Base-by-base conservation (phyloP, 768 basidiomycete genomes). In the Postia placenta region DNA sequence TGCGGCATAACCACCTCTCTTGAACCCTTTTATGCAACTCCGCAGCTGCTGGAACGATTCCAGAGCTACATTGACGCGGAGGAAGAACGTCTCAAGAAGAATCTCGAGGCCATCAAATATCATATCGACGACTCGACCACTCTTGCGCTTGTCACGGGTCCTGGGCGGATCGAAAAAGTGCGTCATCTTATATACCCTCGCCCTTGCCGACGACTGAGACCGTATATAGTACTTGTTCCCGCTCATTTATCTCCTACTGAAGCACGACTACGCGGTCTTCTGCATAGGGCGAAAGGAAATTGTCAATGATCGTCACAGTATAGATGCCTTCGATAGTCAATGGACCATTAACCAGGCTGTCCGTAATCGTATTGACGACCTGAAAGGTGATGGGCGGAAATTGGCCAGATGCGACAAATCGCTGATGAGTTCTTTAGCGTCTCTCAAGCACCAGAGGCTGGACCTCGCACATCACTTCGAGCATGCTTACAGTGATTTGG, bases 111-210 rank as follows among this genome's bases (percentile, higher is more conserved):
- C 0, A 51, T 68, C 5, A 42, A 45, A n/a, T 70, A 64, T 25
- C 55, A 67, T 30, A 63, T 70, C 11, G 67, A 69, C 45, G 63
- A 57, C 15, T 24, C 48, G 12, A 58, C 66, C 36, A 65, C 67
- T 0, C 49, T 68, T 1, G 47, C 42, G 12, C 54, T 69, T 14
- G 48, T 69, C 22, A 59, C 55, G 0, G 69, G 67, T 4, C 59
- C 59, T 1, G 67, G 69, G 5, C 53, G 67, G 22, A 65, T 69
- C 17, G 69, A 70, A 52, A 54, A 62, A 37, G 69, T 67, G 27
- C 63, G 51, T 25, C 0, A 11, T 1, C 23, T 40, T 9, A 12
- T 39, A 39, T 22, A 39, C n/a, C n/a, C n/a, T n/a, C n/a, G 20
- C n/a, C n/a, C n/a, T n/a, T n/a, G n/a, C 38, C 12, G 15, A 6